A percentile compares a stretch with the other conserved stretches of the same genome.
Conservation (phyloP, 1,284 basidiomycete genomes). For the Stereum hirsutum region DNA sequence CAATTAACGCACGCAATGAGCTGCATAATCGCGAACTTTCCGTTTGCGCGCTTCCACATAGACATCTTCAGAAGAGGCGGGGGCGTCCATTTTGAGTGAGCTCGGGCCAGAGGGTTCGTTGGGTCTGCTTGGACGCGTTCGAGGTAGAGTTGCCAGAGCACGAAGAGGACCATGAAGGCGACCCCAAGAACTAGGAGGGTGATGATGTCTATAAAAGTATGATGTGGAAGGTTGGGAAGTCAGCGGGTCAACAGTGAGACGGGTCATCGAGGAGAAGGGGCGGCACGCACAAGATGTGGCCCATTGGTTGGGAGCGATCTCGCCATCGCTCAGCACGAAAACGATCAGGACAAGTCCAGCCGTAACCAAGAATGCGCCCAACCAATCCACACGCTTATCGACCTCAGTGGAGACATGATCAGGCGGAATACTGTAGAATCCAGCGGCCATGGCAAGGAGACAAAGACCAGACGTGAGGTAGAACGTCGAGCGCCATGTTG, state of each 20-base stretch:
- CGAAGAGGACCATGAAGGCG: slow-evolving; percentile 47
- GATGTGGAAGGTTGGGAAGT: too few relatives aligned
- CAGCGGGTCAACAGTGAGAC: not conserved
- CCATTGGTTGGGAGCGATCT: slow-evolving; percentile 66
- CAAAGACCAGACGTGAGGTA: slow-evolving; percentile 42
- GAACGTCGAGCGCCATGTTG: slow-evolving; percentile 47
- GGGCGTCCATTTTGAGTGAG: slow-evolving; percentile 26
- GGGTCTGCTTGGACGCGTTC: slow-evolving; percentile 29
- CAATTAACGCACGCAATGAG: slow-evolving; percentile 62
- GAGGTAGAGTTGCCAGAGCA: slow-evolving; percentile 63
- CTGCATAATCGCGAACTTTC: slow-evolving; percentile 58
- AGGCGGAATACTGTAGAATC: slow-evolving; percentile 32
- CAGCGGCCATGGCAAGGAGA: slow-evolving; percentile 28
- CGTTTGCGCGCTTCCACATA: slow-evolving; percentile 62
- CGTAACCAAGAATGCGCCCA: slow-evolving; percentile 71
- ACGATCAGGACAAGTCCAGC: slow-evolving; percentile 70
- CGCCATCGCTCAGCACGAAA: slow-evolving; percentile 74
- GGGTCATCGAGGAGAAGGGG: slow-evolving; percentile 7
- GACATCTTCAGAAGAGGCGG: slow-evolving; percentile 67
- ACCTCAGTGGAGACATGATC: slow-evolving; percentile 32
- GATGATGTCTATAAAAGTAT: slow-evolving; percentile 36
- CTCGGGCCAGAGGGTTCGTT: slow-evolving; percentile 6
- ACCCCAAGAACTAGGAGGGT: slow-evolving; percentile 58
- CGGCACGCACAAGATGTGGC: slow-evolving; percentile 53
- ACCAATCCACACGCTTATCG: slow-evolving; percentile 72